These are phyloP conservation scores for Darksidea phi DNA, from an alignment of 495 filamentous ascomycete genomes.

Conservation along the genomic window DNA sequence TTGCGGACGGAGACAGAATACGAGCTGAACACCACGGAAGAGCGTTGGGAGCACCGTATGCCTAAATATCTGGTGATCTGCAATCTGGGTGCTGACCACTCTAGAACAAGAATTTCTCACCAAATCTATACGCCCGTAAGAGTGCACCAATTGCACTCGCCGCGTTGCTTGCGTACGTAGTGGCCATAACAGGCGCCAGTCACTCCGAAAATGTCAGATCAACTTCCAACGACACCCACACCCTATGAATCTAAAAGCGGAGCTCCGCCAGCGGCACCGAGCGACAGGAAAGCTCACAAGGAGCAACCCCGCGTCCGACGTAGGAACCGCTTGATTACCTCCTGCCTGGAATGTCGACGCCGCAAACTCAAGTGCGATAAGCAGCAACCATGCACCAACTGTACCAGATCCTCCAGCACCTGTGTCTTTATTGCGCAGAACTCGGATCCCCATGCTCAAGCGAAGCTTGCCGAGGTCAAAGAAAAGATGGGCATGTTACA, in stretches of 20 bases:
- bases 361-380: constrained; percentile 83
- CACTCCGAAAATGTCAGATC: too few relatives aligned
- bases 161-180: too few relatives aligned
- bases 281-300: constrained; percentile 14
- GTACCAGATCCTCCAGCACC: constrained; percentile 58
- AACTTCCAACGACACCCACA: neutral
- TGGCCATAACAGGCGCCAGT: too few relatives aligned
- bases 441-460: constrained; percentile 59
- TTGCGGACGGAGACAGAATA: too few relatives aligned
- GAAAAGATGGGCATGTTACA: constrained; percentile 67
- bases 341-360: constrained; percentile 69
- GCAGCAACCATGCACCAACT: constrained; percentile 68
- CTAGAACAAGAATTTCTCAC: too few relatives aligned
- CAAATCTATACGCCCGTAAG: too few relatives aligned
- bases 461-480: constrained; percentile 65
- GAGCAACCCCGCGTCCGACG: constrained; percentile 51
- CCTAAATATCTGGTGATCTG: too few relatives aligned
- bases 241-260: neutral
- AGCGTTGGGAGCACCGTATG: too few relatives aligned
- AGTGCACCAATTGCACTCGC: too few relatives aligned
- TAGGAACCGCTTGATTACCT: constrained; percentile 67
- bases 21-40: too few relatives aligned
- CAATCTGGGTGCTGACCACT: too few relatives aligned
- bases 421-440: constrained; percentile 65
- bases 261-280: neutral